Conservation (phyloP, 192 early-diverging fungal species). For the Linderina pennispora region DNA sequence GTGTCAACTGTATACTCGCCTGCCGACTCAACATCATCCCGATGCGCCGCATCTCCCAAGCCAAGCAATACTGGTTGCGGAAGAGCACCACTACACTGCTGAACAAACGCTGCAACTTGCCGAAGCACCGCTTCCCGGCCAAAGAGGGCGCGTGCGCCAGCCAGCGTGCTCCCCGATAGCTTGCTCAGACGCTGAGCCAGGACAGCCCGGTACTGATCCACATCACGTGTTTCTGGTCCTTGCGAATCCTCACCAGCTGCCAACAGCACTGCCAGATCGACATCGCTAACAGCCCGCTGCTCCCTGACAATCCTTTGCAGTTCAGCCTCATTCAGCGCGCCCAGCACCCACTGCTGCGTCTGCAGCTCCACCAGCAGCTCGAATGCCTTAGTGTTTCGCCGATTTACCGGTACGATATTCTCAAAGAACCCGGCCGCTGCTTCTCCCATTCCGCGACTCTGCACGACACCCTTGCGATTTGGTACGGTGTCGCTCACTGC, state of each 20-base stretch:
- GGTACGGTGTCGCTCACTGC: conserved; percentile 13
- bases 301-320: conserved; percentile 21
- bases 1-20: not conserved
- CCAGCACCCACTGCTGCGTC: conserved; percentile 37
- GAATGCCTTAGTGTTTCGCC: conserved; percentile 12
- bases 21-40: not conserved
- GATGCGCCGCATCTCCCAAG: not conserved
- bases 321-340: conserved; percentile 24
- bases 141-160: conserved; percentile 19
- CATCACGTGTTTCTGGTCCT: conserved; percentile 1
- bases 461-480: conserved; percentile 19
- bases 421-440: conserved; percentile 20
- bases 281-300: conserved; percentile 11
- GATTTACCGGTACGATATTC: conserved; percentile 22
- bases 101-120: conserved; percentile 5
- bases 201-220: conserved; percentile 16
- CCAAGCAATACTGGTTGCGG: conserved; percentile 2
- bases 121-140: conserved; percentile 6
- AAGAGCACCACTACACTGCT: conserved; percentile 6
- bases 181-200: conserved; percentile 27
- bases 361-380: conserved; percentile 34
- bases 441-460: conserved; percentile 19
- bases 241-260: not conserved
- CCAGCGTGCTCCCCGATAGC: conserved; percentile 27
- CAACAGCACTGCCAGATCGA: conserved; percentile 3